phyloP scores from a whole-genome alignment of 768 basidiomycete species.

The Fomitopsis pulvina region DNA sequence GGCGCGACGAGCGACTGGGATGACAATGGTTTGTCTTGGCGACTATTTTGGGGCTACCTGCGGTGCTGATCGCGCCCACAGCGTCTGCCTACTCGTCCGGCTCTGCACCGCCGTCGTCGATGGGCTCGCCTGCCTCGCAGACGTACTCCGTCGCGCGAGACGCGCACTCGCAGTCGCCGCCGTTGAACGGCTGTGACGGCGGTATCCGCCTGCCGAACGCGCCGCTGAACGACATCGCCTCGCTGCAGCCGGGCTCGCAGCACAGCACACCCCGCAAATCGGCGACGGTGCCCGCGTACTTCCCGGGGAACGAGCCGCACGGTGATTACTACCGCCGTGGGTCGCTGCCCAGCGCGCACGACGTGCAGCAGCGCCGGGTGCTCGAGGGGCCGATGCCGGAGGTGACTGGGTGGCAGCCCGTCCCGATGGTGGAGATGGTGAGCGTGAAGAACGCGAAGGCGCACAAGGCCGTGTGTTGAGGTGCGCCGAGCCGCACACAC shows the following conservation, averaged over 20 bases:
- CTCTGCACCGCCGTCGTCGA: slow-evolving; percentile 56
- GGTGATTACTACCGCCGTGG: slow-evolving; percentile 22
- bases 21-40: slow-evolving; percentile 53
- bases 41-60: neutral
- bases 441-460: slow-evolving; percentile 17
- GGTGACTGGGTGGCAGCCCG: slow-evolving; percentile 30
- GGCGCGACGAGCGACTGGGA: slow-evolving; percentile 77
- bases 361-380: slow-evolving; percentile 8
- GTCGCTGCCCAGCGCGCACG: slow-evolving; percentile 15
- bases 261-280: slow-evolving; percentile 22
- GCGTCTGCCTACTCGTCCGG: slow-evolving; percentile 44
- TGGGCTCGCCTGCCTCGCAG: slow-evolving; percentile 55
- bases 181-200: slow-evolving; percentile 33
- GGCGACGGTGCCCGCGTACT: slow-evolving; percentile 22
- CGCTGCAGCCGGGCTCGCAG: slow-evolving; percentile 26
- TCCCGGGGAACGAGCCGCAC: slow-evolving; percentile 12
- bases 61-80: slow-evolving; percentile 23
- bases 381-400: slow-evolving; percentile 21
- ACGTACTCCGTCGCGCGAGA: slow-evolving; percentile 58
- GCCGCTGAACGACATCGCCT: slow-evolving; percentile 63
- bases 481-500: neutral
- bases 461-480: slow-evolving; percentile 8
- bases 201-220: slow-evolving; percentile 72
- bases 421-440: slow-evolving; percentile 23
- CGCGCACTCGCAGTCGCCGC: slow-evolving; percentile 29